Conservation (phyloP, 306 rosid species). For the Acacia crassicarpa region DNA sequence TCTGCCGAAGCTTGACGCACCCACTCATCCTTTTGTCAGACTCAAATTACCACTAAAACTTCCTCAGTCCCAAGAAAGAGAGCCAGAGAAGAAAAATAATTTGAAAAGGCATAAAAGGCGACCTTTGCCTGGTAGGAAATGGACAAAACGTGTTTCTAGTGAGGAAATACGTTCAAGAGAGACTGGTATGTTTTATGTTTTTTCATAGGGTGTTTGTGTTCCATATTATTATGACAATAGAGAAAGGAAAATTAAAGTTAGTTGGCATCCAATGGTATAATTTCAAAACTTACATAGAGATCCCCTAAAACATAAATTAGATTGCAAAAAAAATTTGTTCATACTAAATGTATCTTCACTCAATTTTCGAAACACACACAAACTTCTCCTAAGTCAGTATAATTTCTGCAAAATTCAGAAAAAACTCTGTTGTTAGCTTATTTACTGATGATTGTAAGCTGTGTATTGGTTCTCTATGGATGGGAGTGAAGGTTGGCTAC, state of each 20-base stretch:
- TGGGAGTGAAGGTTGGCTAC: conserved; percentile 1
- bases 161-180: conserved; percentile 57
- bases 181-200: conserved; percentile 57
- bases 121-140: conserved; percentile 85
- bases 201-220: conserved; percentile 17
- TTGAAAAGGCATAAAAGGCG: conserved; percentile 57
- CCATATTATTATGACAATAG: conserved; percentile 10
- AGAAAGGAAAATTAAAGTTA: background rate
- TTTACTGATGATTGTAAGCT: conserved; percentile 11
- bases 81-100: conserved; percentile 36
- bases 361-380: background rate
- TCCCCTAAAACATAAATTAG: background rate
- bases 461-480: conserved; percentile 18
- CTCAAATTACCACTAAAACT: conserved; percentile 56
- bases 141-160: conserved; percentile 64
- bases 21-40: conserved; percentile 77
- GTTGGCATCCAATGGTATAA: background rate
- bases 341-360: background rate
- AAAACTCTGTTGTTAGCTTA: background rate
- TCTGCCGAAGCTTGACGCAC: conserved; percentile 84
- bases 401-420: background rate
- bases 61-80: conserved; percentile 47
- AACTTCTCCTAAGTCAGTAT: background rate
- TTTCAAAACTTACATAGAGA: background rate
- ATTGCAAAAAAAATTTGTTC: background rate